These are phyloP conservation scores for Gossypium schwendimanii DNA, from an alignment of 441 rosid species.

Conservation along the genomic window DNA sequence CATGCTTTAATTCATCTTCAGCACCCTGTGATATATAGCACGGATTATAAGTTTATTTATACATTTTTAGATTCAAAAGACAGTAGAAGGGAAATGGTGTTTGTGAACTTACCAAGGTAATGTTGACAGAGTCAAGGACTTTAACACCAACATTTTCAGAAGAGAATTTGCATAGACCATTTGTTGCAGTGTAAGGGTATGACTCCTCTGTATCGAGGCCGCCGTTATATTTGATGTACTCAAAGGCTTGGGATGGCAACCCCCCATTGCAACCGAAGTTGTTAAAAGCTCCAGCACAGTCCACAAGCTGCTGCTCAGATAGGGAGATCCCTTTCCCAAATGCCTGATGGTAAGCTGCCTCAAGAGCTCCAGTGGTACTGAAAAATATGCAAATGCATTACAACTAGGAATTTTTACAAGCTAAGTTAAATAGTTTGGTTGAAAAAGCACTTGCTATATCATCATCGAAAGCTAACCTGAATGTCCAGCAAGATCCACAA, in stretches of 20 bases:
- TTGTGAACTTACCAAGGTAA: constrained; percentile 55
- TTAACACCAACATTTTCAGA: constrained; percentile 64
- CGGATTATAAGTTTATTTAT: not conserved
- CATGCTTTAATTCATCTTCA: constrained; percentile 82
- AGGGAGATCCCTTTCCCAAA: constrained; percentile 70
- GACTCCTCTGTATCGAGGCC: constrained; percentile 91
- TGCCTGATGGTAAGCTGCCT: constrained; percentile 95
- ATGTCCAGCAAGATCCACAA: constrained; percentile 99
- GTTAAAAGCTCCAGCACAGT: constrained; percentile 82
- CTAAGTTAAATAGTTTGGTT: not conserved
- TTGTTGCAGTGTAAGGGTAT: constrained; percentile 63
- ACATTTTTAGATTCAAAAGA: not conserved
- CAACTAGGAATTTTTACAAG: not conserved
- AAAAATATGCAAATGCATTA: constrained; percentile 6
- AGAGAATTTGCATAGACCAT: constrained; percentile 68
- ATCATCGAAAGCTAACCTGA: constrained; percentile 50
- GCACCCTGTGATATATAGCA: constrained; percentile 50
- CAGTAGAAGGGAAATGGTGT: not conserved
- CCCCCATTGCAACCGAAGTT: constrained; percentile 94
- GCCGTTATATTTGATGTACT: constrained; percentile 80
- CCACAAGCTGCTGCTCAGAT: constrained; percentile 96
- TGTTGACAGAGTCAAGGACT: constrained; percentile 65
- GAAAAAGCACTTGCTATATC: not conserved
- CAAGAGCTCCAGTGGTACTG: constrained; percentile 97
- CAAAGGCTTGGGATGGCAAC: constrained; percentile 96